A percentile compares a stretch with the other conserved stretches of the same genome.
Conservation (phyloP, 768 basidiomycete species). For the Holtermannia corniformis region DNA sequence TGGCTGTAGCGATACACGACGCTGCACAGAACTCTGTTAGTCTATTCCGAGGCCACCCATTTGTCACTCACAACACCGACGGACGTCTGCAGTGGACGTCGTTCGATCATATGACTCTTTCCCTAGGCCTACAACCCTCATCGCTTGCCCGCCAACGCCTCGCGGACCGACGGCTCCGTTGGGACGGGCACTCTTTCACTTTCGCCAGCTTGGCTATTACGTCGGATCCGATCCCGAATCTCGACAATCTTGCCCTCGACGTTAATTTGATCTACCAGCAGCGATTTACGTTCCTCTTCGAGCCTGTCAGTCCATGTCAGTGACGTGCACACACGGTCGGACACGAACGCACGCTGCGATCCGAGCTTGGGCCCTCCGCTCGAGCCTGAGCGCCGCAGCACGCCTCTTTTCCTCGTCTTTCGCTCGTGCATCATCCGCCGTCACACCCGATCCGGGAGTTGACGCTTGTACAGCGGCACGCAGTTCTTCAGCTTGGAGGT, state of each 20-base stretch:
- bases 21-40: too few relatives aligned
- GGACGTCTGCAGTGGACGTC: too few relatives aligned
- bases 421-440: not conserved
- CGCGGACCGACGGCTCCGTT: not conserved
- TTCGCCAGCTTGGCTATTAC: not conserved
- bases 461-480: not conserved
- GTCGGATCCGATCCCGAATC: not conserved
- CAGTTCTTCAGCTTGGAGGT: not conserved
- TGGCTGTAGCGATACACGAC: too few relatives aligned
- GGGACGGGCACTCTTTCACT: not conserved
- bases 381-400: not conserved
- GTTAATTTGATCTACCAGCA: not conserved
- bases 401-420: not conserved
- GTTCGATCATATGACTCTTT: too few relatives aligned
- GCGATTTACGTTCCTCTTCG: not conserved
- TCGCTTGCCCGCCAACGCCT: not conserved
- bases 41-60: too few relatives aligned
- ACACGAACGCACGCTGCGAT: not conserved
- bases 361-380: not conserved
- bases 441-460: not conserved
- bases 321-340: not conserved
- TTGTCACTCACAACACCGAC: too few relatives aligned
- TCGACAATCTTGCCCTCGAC: not conserved
- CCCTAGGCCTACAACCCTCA: not conserved
- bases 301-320: not conserved